Evolutionary conservation across 2,329 filamentous ascomycete genomes (phyloP).

Genomic region (Rhinocladiella similis): DNA sequence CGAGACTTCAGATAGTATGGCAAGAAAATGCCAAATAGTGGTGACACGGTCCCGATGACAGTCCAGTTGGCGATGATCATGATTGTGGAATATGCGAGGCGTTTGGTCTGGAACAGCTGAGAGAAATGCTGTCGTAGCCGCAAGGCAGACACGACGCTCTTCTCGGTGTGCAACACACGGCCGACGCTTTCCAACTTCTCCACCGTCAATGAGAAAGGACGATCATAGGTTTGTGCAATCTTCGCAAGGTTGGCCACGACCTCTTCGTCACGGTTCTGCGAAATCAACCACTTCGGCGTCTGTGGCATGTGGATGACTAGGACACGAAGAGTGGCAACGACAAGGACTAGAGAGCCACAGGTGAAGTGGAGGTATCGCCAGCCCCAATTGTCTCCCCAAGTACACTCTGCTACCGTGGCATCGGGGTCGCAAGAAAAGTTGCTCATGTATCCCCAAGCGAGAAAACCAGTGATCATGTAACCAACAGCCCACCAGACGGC

Average conservation of each 20-base stretch:
- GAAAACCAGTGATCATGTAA: conserved; percentile 40
- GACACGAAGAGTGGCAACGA: conserved; percentile 54
- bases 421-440: conserved; percentile 48
- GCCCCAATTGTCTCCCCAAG: conserved; percentile 53
- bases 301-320: conserved; percentile 56
- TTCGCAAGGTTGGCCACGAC: conserved; percentile 50
- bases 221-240: conserved; percentile 54
- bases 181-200: conserved; percentile 50
- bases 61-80: conserved; percentile 71
- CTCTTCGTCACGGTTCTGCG: conserved; percentile 54
- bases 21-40: conserved; percentile 74
- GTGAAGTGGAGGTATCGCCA: conserved; percentile 61
- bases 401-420: conserved; percentile 46
- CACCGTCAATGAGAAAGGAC: conserved; percentile 52
- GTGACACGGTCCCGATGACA: conserved; percentile 70
- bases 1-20: conserved; percentile 62
- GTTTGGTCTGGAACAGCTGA: conserved; percentile 64
- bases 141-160: conserved; percentile 36
- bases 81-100: conserved; percentile 60
- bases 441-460: conserved; percentile 54
- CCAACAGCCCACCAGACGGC: conserved; percentile 36
- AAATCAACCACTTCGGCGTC: conserved; percentile 58
- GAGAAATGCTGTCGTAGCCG: conserved; percentile 55
- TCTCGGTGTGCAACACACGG: conserved; percentile 28
- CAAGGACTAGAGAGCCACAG: conserved; percentile 54